Evolutionary conservation across 495 filamentous ascomycete species (phyloP), one percentile per base, ranked within the genome.

Genomic region (Penicillium ochrochloron): DNA sequence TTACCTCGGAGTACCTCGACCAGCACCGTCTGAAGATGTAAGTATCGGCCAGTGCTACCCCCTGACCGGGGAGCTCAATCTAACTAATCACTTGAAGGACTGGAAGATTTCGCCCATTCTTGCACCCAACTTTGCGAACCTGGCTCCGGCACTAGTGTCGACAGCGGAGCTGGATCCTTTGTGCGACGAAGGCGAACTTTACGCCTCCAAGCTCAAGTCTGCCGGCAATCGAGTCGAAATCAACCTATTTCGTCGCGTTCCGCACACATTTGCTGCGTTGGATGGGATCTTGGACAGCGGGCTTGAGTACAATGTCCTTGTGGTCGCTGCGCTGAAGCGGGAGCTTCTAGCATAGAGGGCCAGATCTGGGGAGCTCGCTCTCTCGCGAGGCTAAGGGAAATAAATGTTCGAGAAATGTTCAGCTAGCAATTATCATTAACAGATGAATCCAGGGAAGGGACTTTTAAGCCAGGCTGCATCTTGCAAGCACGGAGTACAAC

Each of bases 71-170:
- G 2, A 50, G 31, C 15, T 17, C 17, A 5, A 34, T 27, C 42
- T 67, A 29, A 67, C 31, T 66, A 19, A 9, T 11, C 2, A 0
- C 15, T 12, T 14, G 11, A 15, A 77, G 77, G 73, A 78, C 58
- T 80, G 75, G 76, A 78, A 74, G 56, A 78, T 78, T 27, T 78
- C 77, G 9, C 77, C 77, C 14, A 75, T 80, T 8, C 59, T 74
- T 23, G 75, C 77, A 6, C 59, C 70, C 11, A 65, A 72, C 52
- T 77, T 82, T 21, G 52, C 64, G 23, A 60, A 72, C 8, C 66
- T 82, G 60, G 80, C 83, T 12, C 74, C 78, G 34, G 84, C 82
- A 3, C 63, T 84, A 61, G 67, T 84, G 10, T 74, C 80, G 51
- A 75, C 74, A 11, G 75, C 78, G 15, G 80, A 83, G 61, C 71